phyloP scores from a whole-genome alignment of 768 basidiomycete species.

The Rhodotorula diobovata region DNA sequence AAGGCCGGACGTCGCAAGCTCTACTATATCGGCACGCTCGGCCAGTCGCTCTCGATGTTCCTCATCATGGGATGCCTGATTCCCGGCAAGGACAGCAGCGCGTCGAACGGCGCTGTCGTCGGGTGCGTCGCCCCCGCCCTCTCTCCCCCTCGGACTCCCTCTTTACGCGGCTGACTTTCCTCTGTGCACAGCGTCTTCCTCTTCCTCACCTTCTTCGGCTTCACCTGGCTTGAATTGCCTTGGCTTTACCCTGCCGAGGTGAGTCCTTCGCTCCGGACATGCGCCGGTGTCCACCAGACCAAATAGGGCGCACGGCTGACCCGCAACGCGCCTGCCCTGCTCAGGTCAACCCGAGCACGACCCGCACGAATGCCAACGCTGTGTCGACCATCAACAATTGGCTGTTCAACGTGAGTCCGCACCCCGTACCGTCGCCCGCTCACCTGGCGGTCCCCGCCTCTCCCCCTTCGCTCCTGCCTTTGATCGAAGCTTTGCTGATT shows the following conservation, averaged over 20 bases:
- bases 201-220: conserved; percentile 68
- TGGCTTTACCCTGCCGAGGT: conserved; percentile 61
- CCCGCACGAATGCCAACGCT: conserved; percentile 51
- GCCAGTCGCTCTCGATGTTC: conserved; percentile 48
- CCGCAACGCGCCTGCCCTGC: no score
- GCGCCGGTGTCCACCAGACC: no score
- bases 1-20: conserved; percentile 51
- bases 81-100: conserved; percentile 25
- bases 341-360: conserved; percentile 51
- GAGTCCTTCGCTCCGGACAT: no score
- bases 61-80: conserved; percentile 32
- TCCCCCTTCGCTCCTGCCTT: no score
- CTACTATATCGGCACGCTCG: conserved; percentile 47
- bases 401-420: conserved; percentile 46
- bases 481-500: no score
- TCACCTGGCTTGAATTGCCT: conserved; percentile 68
- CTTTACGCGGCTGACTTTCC: conserved; percentile 49
- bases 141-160: conserved; percentile 52
- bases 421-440: neutral
- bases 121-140: conserved; percentile 26
- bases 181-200: conserved; percentile 50
- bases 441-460: no score
- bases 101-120: conserved; percentile 50
- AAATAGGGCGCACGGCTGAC: no score
- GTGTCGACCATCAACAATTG: conserved; percentile 49